Base-by-base conservation (phyloP, 495 filamentous ascomycete species). In the Lentithecium fluviatile region DNA sequence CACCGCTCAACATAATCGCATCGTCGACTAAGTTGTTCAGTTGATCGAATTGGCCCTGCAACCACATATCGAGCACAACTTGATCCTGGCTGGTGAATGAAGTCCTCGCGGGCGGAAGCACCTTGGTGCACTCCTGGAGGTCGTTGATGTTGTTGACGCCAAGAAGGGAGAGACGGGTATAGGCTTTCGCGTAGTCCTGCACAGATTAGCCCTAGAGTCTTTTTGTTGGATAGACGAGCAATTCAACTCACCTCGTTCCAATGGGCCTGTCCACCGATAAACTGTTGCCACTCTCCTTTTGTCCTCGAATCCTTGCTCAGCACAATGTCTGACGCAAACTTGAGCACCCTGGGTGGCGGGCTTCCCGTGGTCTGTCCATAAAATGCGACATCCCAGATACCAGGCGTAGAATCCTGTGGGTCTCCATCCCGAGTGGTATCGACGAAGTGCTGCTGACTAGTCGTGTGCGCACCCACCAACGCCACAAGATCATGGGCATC, bases 391-490 rank as follows among this genome's bases (percentile, higher is more conserved):
- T 79, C 77, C 75, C 76, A 79, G 2, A 73, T 64, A 19, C 73
- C 73, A 0, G 76, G 76, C 2, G 76, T 78, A 25, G 47, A 66
- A 56, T 79, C 77, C 60, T 78, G 77, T 2, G 79, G 65, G 42
- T 73, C 72, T 21, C 68, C 58, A 42, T 59, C 67, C 1, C 65
- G 26, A 0, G 13, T 50, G 2, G 70, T 45, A 63, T 82, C 70
- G 26, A 78, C 73, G 59, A 76, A 77, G 24, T 67, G 72, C 61
- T 82, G 79, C 56, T 72, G 73, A 45, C 70, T 69, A 12, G 71
- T 71, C 5, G 77, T 77, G 67, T 83, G 80, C 0, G 80, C 78
- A 24, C 80, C 80, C 1, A 83, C 66, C 6, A 83, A 70, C 0
- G 79, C 79, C 0, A 76, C 76, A 0, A 82, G 70, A 45, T 74